phyloP scores from a whole-genome alignment of 2,329 filamentous ascomycete genomes.

The Davidsoniella neocaledoniae region DNA sequence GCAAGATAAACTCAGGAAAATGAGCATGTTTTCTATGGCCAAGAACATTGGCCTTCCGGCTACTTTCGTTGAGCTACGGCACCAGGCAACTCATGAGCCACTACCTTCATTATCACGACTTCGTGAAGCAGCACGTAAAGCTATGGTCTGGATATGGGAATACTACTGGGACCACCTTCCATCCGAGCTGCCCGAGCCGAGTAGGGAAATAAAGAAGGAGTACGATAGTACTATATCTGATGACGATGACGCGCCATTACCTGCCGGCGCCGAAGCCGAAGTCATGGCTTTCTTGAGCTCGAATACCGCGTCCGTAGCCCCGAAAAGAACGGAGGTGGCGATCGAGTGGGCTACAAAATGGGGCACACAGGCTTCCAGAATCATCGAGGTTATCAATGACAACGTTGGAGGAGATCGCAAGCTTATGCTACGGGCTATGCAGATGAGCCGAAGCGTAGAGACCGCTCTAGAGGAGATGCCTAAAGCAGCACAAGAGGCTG shows the following conservation, averaged over 20 bases:
- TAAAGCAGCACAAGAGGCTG: not conserved
- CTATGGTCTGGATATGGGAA: slow-evolving; percentile 72
- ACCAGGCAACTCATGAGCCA: slow-evolving; percentile 81
- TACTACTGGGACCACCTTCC: slow-evolving; percentile 59
- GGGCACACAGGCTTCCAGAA: slow-evolving; percentile 20
- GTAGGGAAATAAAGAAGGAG: too few relatives aligned
- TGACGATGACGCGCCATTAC: not conserved
- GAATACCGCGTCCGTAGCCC: slow-evolving; percentile 13
- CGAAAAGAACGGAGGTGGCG: slow-evolving; percentile 16
- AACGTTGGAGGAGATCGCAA: slow-evolving; percentile 27
- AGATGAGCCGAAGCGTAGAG: slow-evolving; percentile 27
- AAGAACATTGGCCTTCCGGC: slow-evolving; percentile 52
- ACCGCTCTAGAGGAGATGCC: slow-evolving; percentile 14
- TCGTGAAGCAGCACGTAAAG: slow-evolving; percentile 49
- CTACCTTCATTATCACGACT: slow-evolving; percentile 61
- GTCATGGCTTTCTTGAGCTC: not conserved
- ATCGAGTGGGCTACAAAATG: slow-evolving; percentile 18
- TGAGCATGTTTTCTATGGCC: slow-evolving; percentile 57
- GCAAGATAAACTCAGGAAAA: slow-evolving; percentile 48
- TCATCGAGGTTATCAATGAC: slow-evolving; percentile 23
- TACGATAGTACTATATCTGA: too few relatives aligned
- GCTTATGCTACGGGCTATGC: slow-evolving; percentile 27
- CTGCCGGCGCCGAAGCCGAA: slow-evolving; percentile 3
- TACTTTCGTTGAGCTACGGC: slow-evolving; percentile 74
- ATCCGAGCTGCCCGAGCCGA: slow-evolving; percentile 11